Conservation (phyloP, 106 monocot species). For the Dendrobium huoshanense region DNA sequence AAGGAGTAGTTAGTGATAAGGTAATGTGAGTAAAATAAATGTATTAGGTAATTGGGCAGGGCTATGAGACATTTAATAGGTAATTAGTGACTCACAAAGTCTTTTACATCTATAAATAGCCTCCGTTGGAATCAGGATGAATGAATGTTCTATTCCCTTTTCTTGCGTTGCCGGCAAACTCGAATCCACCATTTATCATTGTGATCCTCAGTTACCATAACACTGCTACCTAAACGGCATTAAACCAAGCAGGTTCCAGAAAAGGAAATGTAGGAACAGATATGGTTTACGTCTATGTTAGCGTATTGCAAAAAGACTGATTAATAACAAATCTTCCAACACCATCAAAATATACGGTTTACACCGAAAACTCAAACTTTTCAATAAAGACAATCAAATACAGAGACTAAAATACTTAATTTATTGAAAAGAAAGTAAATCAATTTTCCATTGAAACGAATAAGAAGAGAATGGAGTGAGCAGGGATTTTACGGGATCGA, state of each 20-base stretch:
- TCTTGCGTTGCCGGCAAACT: too few relatives aligned
- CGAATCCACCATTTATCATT: too few relatives aligned
- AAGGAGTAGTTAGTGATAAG: too few relatives aligned
- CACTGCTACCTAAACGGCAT: not conserved
- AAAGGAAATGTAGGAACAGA: not conserved
- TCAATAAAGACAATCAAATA: not conserved
- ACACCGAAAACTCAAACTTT: not conserved
- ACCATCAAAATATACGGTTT: not conserved
- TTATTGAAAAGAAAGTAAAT: not conserved
- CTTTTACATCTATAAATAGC: too few relatives aligned
- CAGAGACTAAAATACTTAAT: not conserved
- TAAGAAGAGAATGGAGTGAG: not conserved
- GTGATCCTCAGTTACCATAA: not conserved
- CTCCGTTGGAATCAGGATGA: too few relatives aligned
- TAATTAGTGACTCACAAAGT: too few relatives aligned
- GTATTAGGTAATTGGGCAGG: too few relatives aligned
- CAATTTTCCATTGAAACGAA: not conserved
- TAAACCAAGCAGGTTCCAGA: not conserved
- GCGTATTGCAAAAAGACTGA: not conserved
- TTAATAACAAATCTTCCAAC: not conserved
- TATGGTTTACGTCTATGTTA: not conserved
- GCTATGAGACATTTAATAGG: too few relatives aligned
- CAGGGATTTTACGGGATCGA: conserved; percentile 45
- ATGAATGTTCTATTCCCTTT: too few relatives aligned
- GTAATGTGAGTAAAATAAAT: too few relatives aligned